Base-by-base conservation (phyloP, 768 basidiomycete genomes). In the Kondoa malvinella region DNA sequence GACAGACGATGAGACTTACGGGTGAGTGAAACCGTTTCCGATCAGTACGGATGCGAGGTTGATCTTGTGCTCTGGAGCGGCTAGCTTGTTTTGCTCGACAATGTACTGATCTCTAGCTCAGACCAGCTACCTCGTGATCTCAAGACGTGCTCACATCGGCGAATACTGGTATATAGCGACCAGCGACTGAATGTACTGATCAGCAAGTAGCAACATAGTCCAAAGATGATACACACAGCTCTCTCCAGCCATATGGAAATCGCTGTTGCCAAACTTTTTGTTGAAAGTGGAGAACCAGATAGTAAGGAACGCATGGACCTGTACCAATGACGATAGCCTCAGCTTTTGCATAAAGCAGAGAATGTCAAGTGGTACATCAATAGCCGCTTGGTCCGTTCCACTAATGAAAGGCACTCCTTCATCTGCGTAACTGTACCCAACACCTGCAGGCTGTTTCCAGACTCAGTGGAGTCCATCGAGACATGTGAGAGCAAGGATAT, bases 21-120 rank as follows among this genome's bases (percentile, higher is more conserved):
- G 74, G 64, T 74, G 50, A 21, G 74, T 74, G 70, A 74, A 72
- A 15, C 72, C 72, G 70, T 74, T 73, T 26, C 72, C 74, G 21
- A 69, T 66, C 12, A 71, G 34, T n/a, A 69, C 58, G 12, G 73
- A 73, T 1, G 1, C 26, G 29, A 74, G 72, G 63, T 71, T 71
- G 66, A 71, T 68, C n/a, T 65, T 57, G 56, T 62, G 40, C 14
- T 58, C 4, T 4, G 60, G 64, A 8, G 40, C n/a, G 0, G 60
- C 40, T 3, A 31, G 31, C 26, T 64, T 60, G 56, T 72, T 74
- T 59, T 72, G 70, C 40, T 70, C 57, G 31, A 72, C 26, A 31
- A 74, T 71, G 68, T 71, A 70, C 64, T 74, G 16, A 32, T 15
- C n/a, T 16, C 12, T 60, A 12, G 14, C 12, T 60, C 25, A 60